Evolutionary conservation across 108 stramenopile species (phyloP), one percentile per base, ranked within the genome.

Genomic region (Fragilaria crotonensis): DNA sequence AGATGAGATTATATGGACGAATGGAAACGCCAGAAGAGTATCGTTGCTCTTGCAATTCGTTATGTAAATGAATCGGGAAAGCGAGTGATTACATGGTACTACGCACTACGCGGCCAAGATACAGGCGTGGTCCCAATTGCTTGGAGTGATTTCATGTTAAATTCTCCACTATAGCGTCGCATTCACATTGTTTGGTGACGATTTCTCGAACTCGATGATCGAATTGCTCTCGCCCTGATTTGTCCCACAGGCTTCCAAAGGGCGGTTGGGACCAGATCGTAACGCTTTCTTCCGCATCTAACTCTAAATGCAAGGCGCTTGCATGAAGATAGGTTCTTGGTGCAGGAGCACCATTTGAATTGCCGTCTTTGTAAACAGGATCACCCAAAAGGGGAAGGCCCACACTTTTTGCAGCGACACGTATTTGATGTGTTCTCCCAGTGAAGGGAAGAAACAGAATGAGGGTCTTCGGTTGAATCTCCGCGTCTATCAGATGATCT

Each of bases 351-450:
- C 31, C 33, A 49, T 48, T 25, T 45, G 27, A 28, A 11, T 23
- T 32, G 21, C 79, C 71, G 51, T 73, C 77, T 5, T 73, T 64
- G 63, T 91, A 91, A 23, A 83, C 59, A n/a, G 66, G 68, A 70
- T 91, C 90, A 21, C 84, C 85, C 45, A 80, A 27, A 44, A 91
- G 60, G 25, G 85, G 79, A 28, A 91, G 44, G 31, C 84, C 84
- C 23, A 91, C 69, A 19, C 76, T 56, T 59, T 91, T 91, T 25
- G 90, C 84, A 0, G 90, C 84, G 0, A 91, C 90, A 7, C 90
- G 77, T 45, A 91, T 57, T 59, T 91, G 90, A 73, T 91, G 90
- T 7, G 90, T 87, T 65, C 71, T 73, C 18, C 90, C 90, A 0
- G 90, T 91, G 46, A 77, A 73, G 5, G 90, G 90, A 27, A 70